A percentile compares a stretch with the other conserved stretches of the same genome.
These are phyloP conservation scores for Neurospora pannonica DNA, from an alignment of 495 filamentous ascomycete species.

Conservation along the genomic window DNA sequence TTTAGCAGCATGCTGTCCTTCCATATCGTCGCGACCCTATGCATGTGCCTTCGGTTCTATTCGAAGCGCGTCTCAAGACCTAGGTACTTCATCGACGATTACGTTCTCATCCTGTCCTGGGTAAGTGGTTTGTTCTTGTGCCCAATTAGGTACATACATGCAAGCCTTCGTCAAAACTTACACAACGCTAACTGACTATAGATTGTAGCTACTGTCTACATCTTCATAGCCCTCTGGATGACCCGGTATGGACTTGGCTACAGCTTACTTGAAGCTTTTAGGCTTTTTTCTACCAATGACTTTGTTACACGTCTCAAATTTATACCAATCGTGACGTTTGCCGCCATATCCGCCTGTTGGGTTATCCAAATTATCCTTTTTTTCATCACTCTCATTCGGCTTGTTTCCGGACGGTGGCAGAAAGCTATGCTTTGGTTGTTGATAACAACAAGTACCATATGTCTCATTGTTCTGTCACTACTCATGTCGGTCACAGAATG, in stretches of 20 bases:
- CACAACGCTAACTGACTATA: no score
- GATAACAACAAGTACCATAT: neutral
- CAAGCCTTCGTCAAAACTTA: no score
- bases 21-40: neutral
- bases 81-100: neutral
- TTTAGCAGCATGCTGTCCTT: neutral
- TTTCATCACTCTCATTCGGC: neutral
- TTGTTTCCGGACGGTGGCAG: neutral
- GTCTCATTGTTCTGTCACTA: neutral
- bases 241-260: no score
- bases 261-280: no score
- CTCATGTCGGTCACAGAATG: no score
- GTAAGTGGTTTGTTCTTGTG: no score
- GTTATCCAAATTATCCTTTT: neutral
- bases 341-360: neutral
- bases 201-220: no score
- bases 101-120: neutral
- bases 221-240: no score
- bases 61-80: neutral
- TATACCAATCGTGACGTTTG: neutral
- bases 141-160: no score
- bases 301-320: no score
- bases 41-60: neutral
- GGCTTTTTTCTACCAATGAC: no score
- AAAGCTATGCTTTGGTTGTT: neutral